Evolutionary conservation across 305 asterid species (phyloP).

Genomic region (Solanum aculeatissimum): DNA sequence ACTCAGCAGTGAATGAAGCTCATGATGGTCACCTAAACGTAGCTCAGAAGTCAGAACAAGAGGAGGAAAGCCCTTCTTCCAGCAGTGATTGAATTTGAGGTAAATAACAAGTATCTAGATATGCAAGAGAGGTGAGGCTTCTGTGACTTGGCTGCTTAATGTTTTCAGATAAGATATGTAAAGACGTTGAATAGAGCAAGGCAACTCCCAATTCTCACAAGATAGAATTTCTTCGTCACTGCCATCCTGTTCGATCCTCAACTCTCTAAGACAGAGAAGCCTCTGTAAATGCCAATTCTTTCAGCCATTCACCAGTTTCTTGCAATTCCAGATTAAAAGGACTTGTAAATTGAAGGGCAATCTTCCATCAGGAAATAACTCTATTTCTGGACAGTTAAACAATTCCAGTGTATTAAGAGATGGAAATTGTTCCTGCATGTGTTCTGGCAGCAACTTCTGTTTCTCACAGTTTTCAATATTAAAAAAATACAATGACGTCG

Average conservation of each 20-base stretch:
- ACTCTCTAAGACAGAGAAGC: not conserved
- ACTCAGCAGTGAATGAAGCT: not conserved
- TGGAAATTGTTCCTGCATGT: not conserved
- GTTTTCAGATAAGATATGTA: not conserved
- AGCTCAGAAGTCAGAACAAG: not conserved
- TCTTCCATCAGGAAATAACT: not conserved
- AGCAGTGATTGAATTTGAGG: not conserved
- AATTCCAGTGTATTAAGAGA: not conserved
- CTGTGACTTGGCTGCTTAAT: not conserved
- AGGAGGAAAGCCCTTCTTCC: not conserved
- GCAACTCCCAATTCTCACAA: not conserved
- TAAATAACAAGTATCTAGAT: not conserved
- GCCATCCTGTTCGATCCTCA: not conserved
- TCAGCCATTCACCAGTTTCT: not conserved
- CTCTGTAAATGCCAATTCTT: not conserved
- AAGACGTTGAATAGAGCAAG: not conserved
- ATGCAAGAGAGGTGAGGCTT: not conserved
- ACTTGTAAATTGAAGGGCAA: not conserved
- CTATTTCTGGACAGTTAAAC: not conserved
- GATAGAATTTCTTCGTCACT: not conserved
- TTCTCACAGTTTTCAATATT: not conserved
- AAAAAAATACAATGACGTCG: not conserved
- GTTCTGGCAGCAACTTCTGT: not conserved
- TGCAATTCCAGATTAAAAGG: fast-evolving
- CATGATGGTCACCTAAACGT: not conserved